A percentile compares a stretch with the other conserved stretches of the same genome.
Evolutionary conservation across 768 basidiomycete genomes (phyloP).

Genomic region (Amanita inopinata): DNA sequence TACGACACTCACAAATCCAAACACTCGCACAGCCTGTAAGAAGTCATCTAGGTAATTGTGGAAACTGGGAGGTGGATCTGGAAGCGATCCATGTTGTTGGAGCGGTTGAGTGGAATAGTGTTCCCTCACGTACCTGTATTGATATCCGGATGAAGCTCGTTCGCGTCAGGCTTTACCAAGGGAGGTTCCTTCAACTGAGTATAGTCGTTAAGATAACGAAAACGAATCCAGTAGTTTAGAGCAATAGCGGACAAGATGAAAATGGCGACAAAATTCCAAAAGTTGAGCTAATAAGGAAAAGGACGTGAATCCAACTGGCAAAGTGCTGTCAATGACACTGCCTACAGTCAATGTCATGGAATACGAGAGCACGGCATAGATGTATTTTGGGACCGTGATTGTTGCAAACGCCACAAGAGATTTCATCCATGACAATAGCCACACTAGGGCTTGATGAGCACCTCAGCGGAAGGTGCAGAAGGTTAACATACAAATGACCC

Average conservation of each 20-base stretch:
- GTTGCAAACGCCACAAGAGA: slow-evolving; percentile 70
- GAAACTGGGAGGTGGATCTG: slow-evolving; percentile 65
- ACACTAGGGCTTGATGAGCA: slow-evolving; percentile 51
- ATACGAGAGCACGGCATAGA: slow-evolving; percentile 74
- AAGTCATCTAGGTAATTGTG: slow-evolving; percentile 98
- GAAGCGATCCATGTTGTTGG: slow-evolving; percentile 13
- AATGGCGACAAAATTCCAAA: slow-evolving; percentile 81
- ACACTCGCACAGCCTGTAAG: slow-evolving; percentile 89
- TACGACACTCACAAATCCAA: slow-evolving; percentile 66
- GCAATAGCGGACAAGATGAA: slow-evolving; percentile 58
- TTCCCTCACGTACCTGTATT: slow-evolving; percentile 39
- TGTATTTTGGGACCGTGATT: slow-evolving; percentile 70
- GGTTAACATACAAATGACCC: slow-evolving; percentile 62
- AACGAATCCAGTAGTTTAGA: slow-evolving; percentile 79
- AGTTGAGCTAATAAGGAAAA: slow-evolving; percentile 56
- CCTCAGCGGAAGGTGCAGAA: slow-evolving; percentile 5
- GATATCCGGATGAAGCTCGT: slow-evolving; percentile 87
- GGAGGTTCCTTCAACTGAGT: slow-evolving; percentile 74
- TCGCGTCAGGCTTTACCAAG: slow-evolving; percentile 71
- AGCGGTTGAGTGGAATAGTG: too few species aligned
- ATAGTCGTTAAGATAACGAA: slow-evolving; percentile 69
- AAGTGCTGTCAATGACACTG: slow-evolving; percentile 2
- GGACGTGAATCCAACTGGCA: slow-evolving; percentile 8
- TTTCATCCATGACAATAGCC: slow-evolving; percentile 73
- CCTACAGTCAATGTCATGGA: slow-evolving; percentile 82